Percentiles rank a stretch among this genome's conserved stretches.
Evolutionary conservation across 139 green algal genomes (phyloP).

Genomic region (Coelastrella sp.): DNA sequence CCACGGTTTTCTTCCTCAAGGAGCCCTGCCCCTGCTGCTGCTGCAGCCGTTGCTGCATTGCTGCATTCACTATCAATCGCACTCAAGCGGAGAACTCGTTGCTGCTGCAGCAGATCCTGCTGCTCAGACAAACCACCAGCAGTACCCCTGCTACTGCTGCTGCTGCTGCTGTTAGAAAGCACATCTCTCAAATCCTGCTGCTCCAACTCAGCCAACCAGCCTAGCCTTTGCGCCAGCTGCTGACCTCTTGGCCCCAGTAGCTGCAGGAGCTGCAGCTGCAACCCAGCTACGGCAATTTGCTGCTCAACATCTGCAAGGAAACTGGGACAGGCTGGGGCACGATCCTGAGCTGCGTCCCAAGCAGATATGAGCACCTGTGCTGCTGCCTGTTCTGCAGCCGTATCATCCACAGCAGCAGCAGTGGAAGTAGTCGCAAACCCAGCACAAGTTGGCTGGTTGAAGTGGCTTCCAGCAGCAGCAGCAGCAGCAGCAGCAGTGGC

Average conservation of each 20-base stretch:
- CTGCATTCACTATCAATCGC: too few species aligned
- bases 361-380: not conserved
- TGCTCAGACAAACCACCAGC: not conserved
- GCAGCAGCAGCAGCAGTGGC: not conserved
- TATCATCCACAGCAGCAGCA: not conserved
- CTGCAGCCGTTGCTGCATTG: too few species aligned
- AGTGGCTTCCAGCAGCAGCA: too few species aligned
- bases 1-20: not conserved
- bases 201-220: constrained; percentile 34
- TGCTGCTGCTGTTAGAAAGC: not conserved
- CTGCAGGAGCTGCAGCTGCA: constrained; percentile 47
- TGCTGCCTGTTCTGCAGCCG: not conserved
- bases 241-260: constrained; percentile 13
- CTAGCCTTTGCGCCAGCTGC: constrained; percentile 28
- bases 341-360: not conserved
- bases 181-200: constrained; percentile 13
- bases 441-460: not conserved
- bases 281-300: not conserved
- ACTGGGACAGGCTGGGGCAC: not conserved
- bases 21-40: not conserved
- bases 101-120: not conserved
- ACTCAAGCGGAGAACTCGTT: too few species aligned
- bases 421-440: not conserved
- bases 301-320: constrained; percentile 29
- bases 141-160: not conserved